Base-by-base conservation (phyloP, 2,329 filamentous ascomycete genomes). In the Colletotrichum sp. region DNA sequence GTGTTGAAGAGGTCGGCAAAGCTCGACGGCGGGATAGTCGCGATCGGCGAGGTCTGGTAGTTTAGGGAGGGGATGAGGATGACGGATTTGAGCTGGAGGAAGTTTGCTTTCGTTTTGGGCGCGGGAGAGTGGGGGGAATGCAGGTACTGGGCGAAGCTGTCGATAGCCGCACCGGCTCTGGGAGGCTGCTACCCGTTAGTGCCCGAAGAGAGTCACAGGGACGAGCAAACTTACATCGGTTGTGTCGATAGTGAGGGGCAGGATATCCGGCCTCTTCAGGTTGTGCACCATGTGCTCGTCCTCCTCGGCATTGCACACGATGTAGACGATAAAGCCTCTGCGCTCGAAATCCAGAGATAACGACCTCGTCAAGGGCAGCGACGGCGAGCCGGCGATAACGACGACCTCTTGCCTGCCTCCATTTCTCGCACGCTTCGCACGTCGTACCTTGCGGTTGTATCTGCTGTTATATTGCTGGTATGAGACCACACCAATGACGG, bases 1-100 rank as follows among this genome's bases (percentile, higher is more conserved):
- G 95, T 96, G 83, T 98, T 98, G 82, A 98, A 92, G 38, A 95
- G 93, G 80, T 98, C 95, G 76, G 95, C 94, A 86, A 98, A 97
- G 78, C 91, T 93, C 34, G 94, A 94, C 0, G 95, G 92, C 8
- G 94, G 92, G 73, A 98, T 93, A 6, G 95, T 96, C 75, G 95
- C 95, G 75, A 98, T 93, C 24, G 95, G 94, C 6, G 94, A 95
- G 31, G 93, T 93, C 66, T 95, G 93, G 82, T 96, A 97, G 80
- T 93, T 92, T 29, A 93, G 87, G 29, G 93, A 94, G 4, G 96
- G 96, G 29, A 98, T 93, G 76, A 98, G 87, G 68, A 99, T 90
- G 68, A 98, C 87, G 47, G 95, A 94, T 72, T 93, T 93, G 66
- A 99, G 89, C 34, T 91, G 90, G 77, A 98, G 89, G 72, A 92